Percentiles rank a stretch among this genome's conserved stretches.
phyloP scores from a whole-genome alignment of 163 green algal species.

The Scenedesmus sp. region DNA sequence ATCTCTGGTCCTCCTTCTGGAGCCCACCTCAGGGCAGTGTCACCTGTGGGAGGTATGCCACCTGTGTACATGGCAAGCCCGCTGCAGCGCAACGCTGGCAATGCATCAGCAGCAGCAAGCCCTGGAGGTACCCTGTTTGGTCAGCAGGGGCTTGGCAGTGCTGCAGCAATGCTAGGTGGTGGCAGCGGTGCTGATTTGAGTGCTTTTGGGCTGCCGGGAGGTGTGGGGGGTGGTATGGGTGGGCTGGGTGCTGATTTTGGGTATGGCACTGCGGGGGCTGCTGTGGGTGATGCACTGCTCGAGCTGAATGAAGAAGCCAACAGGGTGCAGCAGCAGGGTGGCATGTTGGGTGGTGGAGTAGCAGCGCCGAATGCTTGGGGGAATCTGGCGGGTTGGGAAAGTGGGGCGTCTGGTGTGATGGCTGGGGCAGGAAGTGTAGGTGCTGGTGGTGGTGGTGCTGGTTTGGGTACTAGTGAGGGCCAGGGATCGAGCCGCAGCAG shows the following conservation, averaged over 20 bases:
- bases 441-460: neutral
- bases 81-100: neutral
- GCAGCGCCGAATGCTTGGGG: neutral
- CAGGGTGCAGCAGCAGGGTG: neutral
- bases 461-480: neutral
- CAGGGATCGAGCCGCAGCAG: neutral
- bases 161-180: neutral
- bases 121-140: neutral
- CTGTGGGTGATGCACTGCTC: neutral
- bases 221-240: neutral
- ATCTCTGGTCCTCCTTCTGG: neutral
- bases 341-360: neutral
- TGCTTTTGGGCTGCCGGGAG: neutral
- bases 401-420: neutral
- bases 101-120: neutral
- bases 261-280: neutral
- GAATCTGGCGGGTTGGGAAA: neutral
- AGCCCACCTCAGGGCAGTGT: neutral
- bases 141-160: neutral
- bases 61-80: neutral
- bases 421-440: neutral
- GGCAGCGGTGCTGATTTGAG: neutral
- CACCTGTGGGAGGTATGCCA: neutral
- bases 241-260: neutral
- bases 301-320: neutral